Evolutionary conservation across 306 rosid genomes (phyloP).

Genomic region (Quercus rubra): DNA sequence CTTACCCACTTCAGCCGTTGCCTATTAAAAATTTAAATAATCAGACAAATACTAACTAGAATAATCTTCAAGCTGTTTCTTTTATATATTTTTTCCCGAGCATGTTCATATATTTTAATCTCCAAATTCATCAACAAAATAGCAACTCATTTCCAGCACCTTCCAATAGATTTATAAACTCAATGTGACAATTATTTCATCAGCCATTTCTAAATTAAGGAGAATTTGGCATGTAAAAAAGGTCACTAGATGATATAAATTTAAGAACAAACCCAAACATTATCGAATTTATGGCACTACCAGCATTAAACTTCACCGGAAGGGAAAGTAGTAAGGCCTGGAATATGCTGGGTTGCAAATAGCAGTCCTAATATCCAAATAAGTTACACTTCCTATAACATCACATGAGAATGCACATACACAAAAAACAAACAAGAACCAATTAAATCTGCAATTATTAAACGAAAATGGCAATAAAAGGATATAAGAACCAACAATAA

Average conservation of each 20-base stretch:
- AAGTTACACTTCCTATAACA: no score
- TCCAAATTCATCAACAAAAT: neutral
- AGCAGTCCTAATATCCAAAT: no score
- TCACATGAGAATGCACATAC: no score
- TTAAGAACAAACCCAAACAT: neutral
- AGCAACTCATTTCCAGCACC: neutral
- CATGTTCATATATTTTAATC: neutral
- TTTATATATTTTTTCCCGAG: neutral
- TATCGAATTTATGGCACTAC: neutral
- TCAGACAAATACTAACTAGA: neutral
- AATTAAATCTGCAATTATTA: no score
- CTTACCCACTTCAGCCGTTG: neutral
- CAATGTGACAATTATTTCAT: neutral
- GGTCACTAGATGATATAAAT: neutral
- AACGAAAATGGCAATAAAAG: no score
- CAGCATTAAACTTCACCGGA: neutral
- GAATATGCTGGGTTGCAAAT: no score
- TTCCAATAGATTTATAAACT: neutral
- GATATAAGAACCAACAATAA: no score
- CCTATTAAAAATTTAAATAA: neutral
- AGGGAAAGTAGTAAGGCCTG: neutral
- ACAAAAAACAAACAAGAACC: no score
- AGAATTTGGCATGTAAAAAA: neutral
- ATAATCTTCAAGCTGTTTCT: neutral
- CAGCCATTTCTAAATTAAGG: neutral